Evolutionary conservation across 306 rosid genomes (phyloP).

Genomic region (Trichosanthes truncata): DNA sequence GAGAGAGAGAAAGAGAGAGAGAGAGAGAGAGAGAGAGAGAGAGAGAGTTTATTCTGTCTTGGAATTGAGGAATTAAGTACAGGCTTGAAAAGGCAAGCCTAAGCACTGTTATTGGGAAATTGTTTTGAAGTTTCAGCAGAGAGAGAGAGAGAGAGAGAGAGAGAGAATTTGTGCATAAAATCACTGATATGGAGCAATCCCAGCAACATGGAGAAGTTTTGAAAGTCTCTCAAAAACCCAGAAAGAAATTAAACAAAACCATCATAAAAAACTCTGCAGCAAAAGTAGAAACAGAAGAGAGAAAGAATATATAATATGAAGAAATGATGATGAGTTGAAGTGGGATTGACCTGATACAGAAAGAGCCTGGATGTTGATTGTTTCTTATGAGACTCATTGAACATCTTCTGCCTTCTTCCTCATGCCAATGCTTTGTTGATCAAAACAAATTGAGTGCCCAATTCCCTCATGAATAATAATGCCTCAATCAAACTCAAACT

Average conservation of each 20-base stretch:
- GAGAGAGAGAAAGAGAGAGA: neutral
- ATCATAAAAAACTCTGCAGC: neutral
- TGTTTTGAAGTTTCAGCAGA: neutral
- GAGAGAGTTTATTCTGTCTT: no score
- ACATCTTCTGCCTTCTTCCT: neutral
- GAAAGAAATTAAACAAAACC: neutral
- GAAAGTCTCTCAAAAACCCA: neutral
- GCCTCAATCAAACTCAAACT: neutral
- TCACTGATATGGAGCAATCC: neutral
- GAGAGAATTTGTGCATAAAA: neutral
- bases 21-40: neutral
- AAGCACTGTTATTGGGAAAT: neutral
- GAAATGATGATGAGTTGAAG: neutral
- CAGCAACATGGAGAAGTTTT: neutral
- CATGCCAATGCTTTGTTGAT: slow-evolving; percentile 1
- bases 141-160: slow-evolving; percentile 1
- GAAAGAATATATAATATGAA: no score
- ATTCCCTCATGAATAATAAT: neutral
- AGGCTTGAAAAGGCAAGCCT: neutral
- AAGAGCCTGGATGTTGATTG: neutral
- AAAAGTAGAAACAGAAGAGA: neutral
- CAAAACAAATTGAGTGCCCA: neutral
- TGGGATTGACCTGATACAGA: slow-evolving; percentile 1
- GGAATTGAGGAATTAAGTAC: neutral
- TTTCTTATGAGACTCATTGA: slow-evolving; percentile 9